Base-by-base conservation (phyloP, 805 yeast species). In the Lipomyces anomalus region DNA sequence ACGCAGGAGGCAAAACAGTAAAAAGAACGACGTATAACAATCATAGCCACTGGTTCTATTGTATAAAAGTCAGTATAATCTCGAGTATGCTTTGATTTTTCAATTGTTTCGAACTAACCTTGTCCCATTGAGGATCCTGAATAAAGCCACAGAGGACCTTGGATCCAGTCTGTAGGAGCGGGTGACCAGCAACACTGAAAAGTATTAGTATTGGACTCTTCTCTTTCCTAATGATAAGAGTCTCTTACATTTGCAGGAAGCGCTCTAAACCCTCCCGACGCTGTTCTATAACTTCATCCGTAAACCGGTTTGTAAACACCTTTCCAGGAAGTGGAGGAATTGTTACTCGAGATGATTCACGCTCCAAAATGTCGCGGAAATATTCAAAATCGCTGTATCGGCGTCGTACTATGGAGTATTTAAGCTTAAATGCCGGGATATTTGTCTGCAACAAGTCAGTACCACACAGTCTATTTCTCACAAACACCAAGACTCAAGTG, bases 281-380 rank as follows among this genome's bases (percentile, higher is more conserved):
- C 41, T 79, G 80, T 59, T 86, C 95, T 46, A 92, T 88, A 47
- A 82, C 80, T 35, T 84, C 80, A 48, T 85, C 92, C 48, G 79
- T 78, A 64, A 89, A 89, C 51, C 90, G 73, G 63, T 83, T 82
- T 48, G 75, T 78, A 44, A 78, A 67, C 32, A 84, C 82, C 63
- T 90, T 92, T n/a, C 95, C 95, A 0, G 98, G 98, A 38, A 90
- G 71, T 37, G 79, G 75, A 1, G 97, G 97, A 23, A 92, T 80
- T 29, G 84, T 74, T 16, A 92, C 95, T 38, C 86, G 70, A 3
- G 86, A 74, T 32, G 84, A 71, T 61, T 90, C 97, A 43, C 76
- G 74, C 55, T 84, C 85, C 35, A 90, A 67, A 29, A 84, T 74
- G 46, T 77, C 80, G 50, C 85, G 73, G 60, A 90, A 85, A 21